A percentile compares a stretch with the other conserved stretches of the same genome.
phyloP scores from a whole-genome alignment of 106 monocot genomes.

The Acorus gramineus region DNA sequence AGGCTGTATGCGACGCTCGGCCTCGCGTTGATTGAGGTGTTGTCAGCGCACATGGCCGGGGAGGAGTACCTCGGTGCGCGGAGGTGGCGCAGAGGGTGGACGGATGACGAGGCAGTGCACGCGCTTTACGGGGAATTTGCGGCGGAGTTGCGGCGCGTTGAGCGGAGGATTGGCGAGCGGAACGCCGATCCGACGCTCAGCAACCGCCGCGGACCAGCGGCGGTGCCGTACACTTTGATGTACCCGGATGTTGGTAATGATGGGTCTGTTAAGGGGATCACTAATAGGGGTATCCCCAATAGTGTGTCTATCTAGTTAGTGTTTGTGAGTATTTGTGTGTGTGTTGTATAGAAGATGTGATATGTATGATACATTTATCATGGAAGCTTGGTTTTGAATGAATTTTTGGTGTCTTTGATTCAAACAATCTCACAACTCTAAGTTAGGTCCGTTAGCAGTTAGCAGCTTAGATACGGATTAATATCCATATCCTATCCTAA shows the following conservation, averaged over 20 bases:
- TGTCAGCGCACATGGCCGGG: slow-evolving; percentile 44
- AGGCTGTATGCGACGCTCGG: slow-evolving; percentile 49
- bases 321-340: no score
- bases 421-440: no score
- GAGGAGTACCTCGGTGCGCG: slow-evolving; percentile 67
- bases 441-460: no score
- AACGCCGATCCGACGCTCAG: slow-evolving; percentile 28
- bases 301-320: slow-evolving; percentile 41
- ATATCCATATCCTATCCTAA: no score
- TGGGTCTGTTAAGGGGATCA: slow-evolving; percentile 32
- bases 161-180: slow-evolving; percentile 42
- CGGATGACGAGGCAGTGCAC: slow-evolving; percentile 26
- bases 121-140: slow-evolving; percentile 33
- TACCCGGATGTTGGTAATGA: slow-evolving; percentile 35
- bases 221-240: slow-evolving; percentile 57
- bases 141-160: slow-evolving; percentile 35
- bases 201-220: slow-evolving; percentile 50
- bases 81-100: slow-evolving; percentile 28
- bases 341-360: no score
- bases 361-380: no score
- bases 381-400: no score
- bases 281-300: slow-evolving; percentile 60
- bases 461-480: no score
- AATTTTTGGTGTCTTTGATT: no score
- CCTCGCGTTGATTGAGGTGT: slow-evolving; percentile 61